Conservation (phyloP, 2,329 filamentous ascomycete species). For the Esteya vermicola region DNA sequence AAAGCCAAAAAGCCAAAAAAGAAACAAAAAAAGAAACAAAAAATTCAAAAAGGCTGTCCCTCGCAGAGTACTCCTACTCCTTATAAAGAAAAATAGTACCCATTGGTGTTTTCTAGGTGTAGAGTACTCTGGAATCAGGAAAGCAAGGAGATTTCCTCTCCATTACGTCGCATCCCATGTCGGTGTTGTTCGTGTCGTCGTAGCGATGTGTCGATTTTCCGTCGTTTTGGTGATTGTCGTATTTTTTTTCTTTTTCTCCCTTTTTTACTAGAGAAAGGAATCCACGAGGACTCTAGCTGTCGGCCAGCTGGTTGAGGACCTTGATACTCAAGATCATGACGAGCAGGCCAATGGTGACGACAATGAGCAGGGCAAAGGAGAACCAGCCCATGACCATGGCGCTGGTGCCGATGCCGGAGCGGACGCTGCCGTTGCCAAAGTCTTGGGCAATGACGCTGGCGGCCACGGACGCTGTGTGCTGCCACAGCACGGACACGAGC, state of each 20-base stretch:
- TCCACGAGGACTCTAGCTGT: too few relatives aligned
- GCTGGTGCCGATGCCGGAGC: slow-evolving; percentile 76
- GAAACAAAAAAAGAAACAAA: neutral
- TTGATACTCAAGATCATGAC: slow-evolving; percentile 95
- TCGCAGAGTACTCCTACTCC: too few relatives aligned
- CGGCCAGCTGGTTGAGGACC: slow-evolving; percentile 50
- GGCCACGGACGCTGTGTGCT: slow-evolving; percentile 91
- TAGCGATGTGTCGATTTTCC: too few relatives aligned
- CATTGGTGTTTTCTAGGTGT: too few relatives aligned
- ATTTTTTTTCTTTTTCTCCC: too few relatives aligned
- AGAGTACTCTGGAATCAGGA: too few relatives aligned
- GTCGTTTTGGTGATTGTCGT: too few relatives aligned
- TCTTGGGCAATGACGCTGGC: slow-evolving; percentile 89
- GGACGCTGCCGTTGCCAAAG: slow-evolving; percentile 77
- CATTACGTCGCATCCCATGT: too few relatives aligned
- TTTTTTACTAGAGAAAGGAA: too few relatives aligned
- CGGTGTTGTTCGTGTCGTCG: too few relatives aligned
- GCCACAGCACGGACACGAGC: slow-evolving; percentile 68
- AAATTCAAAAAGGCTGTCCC: neutral
- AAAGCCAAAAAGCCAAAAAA: neutral
- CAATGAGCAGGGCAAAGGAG: slow-evolving; percentile 80
- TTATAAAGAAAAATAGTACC: too few relatives aligned
- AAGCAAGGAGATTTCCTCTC: too few relatives aligned
- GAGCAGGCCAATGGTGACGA: slow-evolving; percentile 86
- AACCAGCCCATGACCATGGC: slow-evolving; percentile 99